Base-by-base conservation (phyloP, 1,139 yeast genomes). In the Protomyces arabidopsidicola region DNA sequence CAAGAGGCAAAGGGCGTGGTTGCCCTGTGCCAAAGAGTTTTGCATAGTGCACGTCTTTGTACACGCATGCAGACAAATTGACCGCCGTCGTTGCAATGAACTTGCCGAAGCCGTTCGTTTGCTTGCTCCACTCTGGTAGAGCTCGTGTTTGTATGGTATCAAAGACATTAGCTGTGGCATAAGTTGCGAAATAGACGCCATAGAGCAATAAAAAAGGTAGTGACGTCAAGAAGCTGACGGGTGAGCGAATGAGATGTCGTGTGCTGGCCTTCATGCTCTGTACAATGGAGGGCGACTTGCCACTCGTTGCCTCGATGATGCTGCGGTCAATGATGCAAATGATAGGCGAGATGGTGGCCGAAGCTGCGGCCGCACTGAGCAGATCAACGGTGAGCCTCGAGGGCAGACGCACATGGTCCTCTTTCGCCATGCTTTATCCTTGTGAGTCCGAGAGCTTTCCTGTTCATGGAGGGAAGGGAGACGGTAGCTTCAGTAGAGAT, bases 291-390 rank as follows among this genome's bases (percentile, higher is more conserved):
- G 20, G 24, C 9, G 60, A 53, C 27, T 55, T 58, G 18, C 66
- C 65, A 12, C 60, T 54, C 10, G 65, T 59, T 35, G 60, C 60
- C 35, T 63, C 65, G 36, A 63, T 60, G 36, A 63, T 63, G 16
- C 64, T 45, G 22, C 58, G 63, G 50, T 63, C 65, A 14, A 63
- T 54, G 50, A 60, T 54, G 52, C 48, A 53, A 10, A 63, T 63
- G 27, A 55, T 51, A 6, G 65, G 65, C 22, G 65, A 50, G 8
- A 63, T 48, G 39, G 57, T 18, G 39, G 64, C 64, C 10, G 64
- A 57, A 35, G 60, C 58, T n/a, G 62, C 35, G 16, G 60, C 63
- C 9, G 65, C 65, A 12, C 64, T 42, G 16, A 55, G 22, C 14
- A 55, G 24, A 55, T 63, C 65, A n/a, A 63, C 48, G 34, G 54